Evolutionary conservation across 805 yeast genomes (phyloP).

Genomic region (Maudiozyma barnettii): DNA sequence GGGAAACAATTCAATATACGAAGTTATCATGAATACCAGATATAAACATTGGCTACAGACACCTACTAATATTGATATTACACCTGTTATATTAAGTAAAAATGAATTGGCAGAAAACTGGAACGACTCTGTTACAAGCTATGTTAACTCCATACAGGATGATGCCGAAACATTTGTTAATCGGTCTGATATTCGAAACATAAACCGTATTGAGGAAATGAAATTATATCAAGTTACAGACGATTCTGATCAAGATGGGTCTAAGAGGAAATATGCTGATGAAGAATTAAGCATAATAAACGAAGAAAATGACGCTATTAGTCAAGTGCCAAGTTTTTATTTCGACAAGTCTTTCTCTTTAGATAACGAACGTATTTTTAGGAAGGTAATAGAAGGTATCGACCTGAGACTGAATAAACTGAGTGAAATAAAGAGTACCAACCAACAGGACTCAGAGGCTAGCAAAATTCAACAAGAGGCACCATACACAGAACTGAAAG

Average conservation of each 20-base stretch:
- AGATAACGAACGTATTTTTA: slow-evolving; percentile 82
- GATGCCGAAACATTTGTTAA: slow-evolving; percentile 39
- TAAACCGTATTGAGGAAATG: slow-evolving; percentile 30
- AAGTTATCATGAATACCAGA: slow-evolving; percentile 43
- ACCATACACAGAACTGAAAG: slow-evolving; percentile 56
- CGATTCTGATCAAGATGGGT: not conserved
- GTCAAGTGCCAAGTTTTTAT: slow-evolving; percentile 55
- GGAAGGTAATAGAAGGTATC: slow-evolving; percentile 56
- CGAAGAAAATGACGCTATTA: slow-evolving; percentile 11
- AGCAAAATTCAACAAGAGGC: slow-evolving; percentile 28
- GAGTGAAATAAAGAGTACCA: slow-evolving; percentile 11
- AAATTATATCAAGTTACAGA: slow-evolving; percentile 24
- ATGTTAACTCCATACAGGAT: slow-evolving; percentile 34
- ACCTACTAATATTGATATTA: slow-evolving; percentile 79
- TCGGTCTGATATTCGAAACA: slow-evolving; percentile 35
- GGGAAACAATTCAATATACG: slow-evolving; percentile 58
- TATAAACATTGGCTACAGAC: slow-evolving; percentile 36
- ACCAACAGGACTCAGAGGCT: not conserved
- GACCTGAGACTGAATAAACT: slow-evolving; percentile 32
- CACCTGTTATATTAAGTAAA: slow-evolving; percentile 60
- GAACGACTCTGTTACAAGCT: slow-evolving; percentile 35
- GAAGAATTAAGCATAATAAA: slow-evolving; percentile 10
- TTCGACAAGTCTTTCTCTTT: slow-evolving; percentile 61
- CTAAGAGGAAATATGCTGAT: not conserved
- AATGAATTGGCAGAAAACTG: slow-evolving; percentile 35